phyloP scores from a whole-genome alignment of 1,284 basidiomycete species.

The Boletus chippewaensis region DNA sequence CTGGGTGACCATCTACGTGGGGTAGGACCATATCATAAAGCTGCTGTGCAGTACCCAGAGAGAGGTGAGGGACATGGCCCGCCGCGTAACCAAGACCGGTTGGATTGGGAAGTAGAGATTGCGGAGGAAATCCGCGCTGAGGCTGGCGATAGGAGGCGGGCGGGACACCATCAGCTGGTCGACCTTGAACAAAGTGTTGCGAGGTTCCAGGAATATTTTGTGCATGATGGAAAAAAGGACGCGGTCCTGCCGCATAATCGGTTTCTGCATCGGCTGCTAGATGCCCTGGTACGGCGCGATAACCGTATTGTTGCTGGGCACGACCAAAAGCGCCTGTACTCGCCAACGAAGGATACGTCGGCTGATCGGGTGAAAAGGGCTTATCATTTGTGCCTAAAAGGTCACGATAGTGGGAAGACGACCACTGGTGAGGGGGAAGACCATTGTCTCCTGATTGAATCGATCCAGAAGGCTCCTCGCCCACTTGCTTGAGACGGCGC shows the following conservation, averaged over 20 bases:
- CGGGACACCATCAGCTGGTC: constrained; percentile 42
- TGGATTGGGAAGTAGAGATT: constrained; percentile 48
- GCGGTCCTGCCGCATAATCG: constrained; percentile 53
- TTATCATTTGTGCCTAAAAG: constrained; percentile 33
- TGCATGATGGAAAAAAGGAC: constrained; percentile 41
- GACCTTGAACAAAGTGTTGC: constrained; percentile 43
- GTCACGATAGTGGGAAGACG: constrained; percentile 44
- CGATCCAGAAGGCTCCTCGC: constrained; percentile 39
- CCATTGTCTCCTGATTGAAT: constrained; percentile 31
- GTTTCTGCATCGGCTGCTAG: constrained; percentile 48
- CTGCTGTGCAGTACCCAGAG: constrained; percentile 64
- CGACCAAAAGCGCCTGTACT: constrained; percentile 38
- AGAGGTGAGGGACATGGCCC: constrained; percentile 52
- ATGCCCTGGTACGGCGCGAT: constrained; percentile 34
- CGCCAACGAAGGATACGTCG: constrained; percentile 64
- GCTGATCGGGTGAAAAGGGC: constrained; percentile 43
- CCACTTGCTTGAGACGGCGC: constrained; percentile 63
- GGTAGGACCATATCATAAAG: constrained; percentile 73
- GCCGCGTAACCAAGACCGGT: constrained; percentile 50
- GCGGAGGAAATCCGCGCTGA: constrained; percentile 51
- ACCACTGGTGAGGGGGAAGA: constrained; percentile 40
- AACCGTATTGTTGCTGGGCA: constrained; percentile 44
- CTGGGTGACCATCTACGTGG: constrained; percentile 52
- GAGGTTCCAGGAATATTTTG: constrained; percentile 28
- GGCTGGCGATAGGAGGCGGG: constrained; percentile 51